Evolutionary conservation across 2,329 filamentous ascomycete genomes (phyloP).

Genomic region (Gyromitra esculenta): DNA sequence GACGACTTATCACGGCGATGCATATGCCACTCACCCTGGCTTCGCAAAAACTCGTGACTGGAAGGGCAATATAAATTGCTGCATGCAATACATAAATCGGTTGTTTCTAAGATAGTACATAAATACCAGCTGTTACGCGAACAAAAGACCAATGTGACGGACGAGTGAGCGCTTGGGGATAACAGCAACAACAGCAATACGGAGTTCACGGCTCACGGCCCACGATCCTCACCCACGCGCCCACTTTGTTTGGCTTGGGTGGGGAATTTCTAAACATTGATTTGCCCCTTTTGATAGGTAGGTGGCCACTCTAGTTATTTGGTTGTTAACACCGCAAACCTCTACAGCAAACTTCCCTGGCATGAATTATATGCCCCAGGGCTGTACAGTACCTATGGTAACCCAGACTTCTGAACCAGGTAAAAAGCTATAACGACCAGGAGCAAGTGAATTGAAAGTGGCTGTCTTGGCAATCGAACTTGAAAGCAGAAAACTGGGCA

Average conservation of each 20-base stretch:
- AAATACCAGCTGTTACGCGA: constrained; percentile 30
- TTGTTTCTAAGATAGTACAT: constrained; percentile 31
- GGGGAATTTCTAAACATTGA: neutral
- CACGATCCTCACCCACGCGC: constrained; percentile 39
- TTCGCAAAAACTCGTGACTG: constrained; percentile 37
- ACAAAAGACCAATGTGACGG: constrained; percentile 8
- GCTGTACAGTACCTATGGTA: neutral
- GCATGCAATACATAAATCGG: neutral
- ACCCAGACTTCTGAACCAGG: neutral
- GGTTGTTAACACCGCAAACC: constrained; percentile 12
- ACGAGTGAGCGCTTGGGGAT: constrained; percentile 37
- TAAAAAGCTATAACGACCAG: neutral
- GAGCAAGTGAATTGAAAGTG: neutral
- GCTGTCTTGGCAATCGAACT: neutral
- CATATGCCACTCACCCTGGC: constrained; percentile 17
- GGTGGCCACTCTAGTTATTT: neutral
- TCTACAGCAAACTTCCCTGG: neutral
- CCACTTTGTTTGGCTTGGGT: constrained; percentile 22
- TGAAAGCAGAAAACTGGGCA: neutral
- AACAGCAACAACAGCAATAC: neutral
- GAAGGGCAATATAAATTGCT: constrained; percentile 30
- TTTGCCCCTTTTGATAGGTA: neutral
- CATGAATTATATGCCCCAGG: neutral
- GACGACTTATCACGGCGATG: constrained; percentile 6
- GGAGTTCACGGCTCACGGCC: neutral